A percentile compares a stretch with the other conserved stretches of the same genome.
Conservation (phyloP, 2,329 filamentous ascomycete genomes). For the Cercospora zeae-maydis region DNA sequence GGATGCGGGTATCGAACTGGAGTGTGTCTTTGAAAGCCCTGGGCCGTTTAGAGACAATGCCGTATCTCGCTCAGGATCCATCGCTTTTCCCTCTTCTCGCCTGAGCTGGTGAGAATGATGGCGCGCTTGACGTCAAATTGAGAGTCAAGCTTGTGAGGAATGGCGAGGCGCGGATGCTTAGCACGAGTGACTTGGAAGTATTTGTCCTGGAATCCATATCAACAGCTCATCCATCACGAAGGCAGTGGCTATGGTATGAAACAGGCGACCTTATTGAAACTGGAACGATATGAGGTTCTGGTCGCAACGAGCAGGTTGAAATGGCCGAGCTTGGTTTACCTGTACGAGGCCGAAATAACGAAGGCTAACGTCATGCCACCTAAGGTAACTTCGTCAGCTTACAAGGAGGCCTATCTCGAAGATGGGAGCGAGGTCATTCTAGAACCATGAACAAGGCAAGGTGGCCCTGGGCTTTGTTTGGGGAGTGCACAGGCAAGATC, state of each 20-base stretch:
- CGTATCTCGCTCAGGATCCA: conserved; percentile 30
- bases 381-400: conserved; percentile 13
- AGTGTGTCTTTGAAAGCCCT: conserved; percentile 59
- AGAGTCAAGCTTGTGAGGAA: conserved; percentile 30
- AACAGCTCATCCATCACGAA: conserved; percentile 45
- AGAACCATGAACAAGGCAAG: conserved; percentile 27
- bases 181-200: conserved; percentile 36
- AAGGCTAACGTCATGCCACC: conserved; percentile 37
- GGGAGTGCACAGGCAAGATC: conserved; percentile 32
- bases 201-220: conserved; percentile 47
- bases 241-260: conserved; percentile 42
- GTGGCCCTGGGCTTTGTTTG: conserved; percentile 32
- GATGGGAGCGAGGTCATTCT: conserved; percentile 41
- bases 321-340: conserved; percentile 41
- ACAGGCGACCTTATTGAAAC: conserved; percentile 45
- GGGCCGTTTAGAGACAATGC: conserved; percentile 34
- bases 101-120: conserved; percentile 24
- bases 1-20: conserved; percentile 60
- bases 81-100: conserved; percentile 31
- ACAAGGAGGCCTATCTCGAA: conserved; percentile 39
- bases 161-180: conserved; percentile 25
- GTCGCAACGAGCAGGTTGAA: conserved; percentile 29
- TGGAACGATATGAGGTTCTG: conserved; percentile 44
- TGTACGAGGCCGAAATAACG: conserved; percentile 39
- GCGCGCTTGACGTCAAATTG: conserved; percentile 34